Percentiles rank a stretch among this genome's conserved stretches.
phyloP scores from a whole-genome alignment of 1,139 yeast species.

The Martiniozyma asiatica region DNA sequence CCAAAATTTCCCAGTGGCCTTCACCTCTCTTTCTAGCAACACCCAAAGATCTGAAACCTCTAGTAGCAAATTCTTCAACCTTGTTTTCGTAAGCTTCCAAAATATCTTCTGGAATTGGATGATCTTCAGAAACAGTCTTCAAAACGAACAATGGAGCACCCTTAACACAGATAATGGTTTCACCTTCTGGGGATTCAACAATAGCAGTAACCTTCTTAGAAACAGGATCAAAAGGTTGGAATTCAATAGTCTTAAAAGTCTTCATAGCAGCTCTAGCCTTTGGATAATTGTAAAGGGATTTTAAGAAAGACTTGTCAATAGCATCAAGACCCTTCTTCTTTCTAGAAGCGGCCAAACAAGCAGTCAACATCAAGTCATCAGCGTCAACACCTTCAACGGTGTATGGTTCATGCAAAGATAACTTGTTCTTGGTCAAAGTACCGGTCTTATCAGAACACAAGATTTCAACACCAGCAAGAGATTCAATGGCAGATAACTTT shows the following conservation, averaged over 20 bases:
- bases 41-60: conserved; percentile 98
- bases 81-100: conserved; percentile 93
- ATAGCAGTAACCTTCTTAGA: conserved; percentile 93
- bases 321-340: conserved; percentile 99
- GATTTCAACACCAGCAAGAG: conserved; percentile 95
- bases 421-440: conserved; percentile 96
- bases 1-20: conserved; percentile 96
- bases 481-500: conserved; percentile 90
- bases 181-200: conserved; percentile 94
- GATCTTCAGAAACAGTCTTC: conserved; percentile 94
- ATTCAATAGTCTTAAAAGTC: conserved; percentile 88
- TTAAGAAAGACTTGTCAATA: conserved; percentile 93
- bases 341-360: conserved; percentile 97
- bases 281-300: conserved; percentile 77
- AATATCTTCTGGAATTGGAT: conserved; percentile 91
- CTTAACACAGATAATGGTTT: conserved; percentile 90
- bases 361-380: conserved; percentile 94
- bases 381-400: conserved; percentile 98
- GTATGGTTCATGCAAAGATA: conserved; percentile 94
- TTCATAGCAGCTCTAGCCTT: conserved; percentile 91
- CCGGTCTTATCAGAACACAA: conserved; percentile 99
- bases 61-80: conserved; percentile 93
- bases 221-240: conserved; percentile 97
- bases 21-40: conserved; percentile 99
- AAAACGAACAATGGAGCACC: conserved; percentile 95